Base-by-base conservation (phyloP, 2,329 filamentous ascomycete genomes). In the Coniochaeta ligniaria region DNA sequence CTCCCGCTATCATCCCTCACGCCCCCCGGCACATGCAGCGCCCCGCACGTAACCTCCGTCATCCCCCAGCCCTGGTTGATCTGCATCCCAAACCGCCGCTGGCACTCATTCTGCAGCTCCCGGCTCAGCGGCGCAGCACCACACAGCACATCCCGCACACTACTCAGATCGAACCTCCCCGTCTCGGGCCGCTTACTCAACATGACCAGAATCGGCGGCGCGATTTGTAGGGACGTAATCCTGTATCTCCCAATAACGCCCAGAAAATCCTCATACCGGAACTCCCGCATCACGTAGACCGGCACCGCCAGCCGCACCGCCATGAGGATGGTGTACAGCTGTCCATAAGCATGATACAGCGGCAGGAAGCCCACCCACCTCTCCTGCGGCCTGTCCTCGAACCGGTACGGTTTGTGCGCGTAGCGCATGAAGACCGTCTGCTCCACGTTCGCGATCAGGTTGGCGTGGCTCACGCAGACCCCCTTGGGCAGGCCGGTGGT, bases 361-460 rank as follows among this genome's bases (percentile, higher is more conserved):
- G 88, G 89, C 14, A 91, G 73, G 69, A 89, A 88, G 56, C 84
- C 79, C 31, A 82, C 66, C 77, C 80, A 82, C 43, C 79, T 73
- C 65, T 82, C 81, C 9, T 70, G 68, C 24, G 76, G 76, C 38
- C 73, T 71, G 3, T 73, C 69, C 2, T 72, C 65, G 62, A 73
- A 73, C 1, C 66, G 60, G 57, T 73, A 71, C 9, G 73, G 73
- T 31, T 72, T 73, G 67, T 56, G 54, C 54, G 54, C 54, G 54
- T 56, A 56, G 9, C 54, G 54, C 54, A 79, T 76, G 68, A 75
- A 77, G 52, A 79, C 77, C 4, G 75, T 77, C 66, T 84, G 81
- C 59, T 77, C 75, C 3, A 78, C 73, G 61, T 83, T 82, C 43
- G 80, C 74, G 35, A 81, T 73, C 31, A 82, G 69, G 62, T 81